phyloP scores from a whole-genome alignment of 1,139 yeast genomes.

The Geotrichum reessii region DNA sequence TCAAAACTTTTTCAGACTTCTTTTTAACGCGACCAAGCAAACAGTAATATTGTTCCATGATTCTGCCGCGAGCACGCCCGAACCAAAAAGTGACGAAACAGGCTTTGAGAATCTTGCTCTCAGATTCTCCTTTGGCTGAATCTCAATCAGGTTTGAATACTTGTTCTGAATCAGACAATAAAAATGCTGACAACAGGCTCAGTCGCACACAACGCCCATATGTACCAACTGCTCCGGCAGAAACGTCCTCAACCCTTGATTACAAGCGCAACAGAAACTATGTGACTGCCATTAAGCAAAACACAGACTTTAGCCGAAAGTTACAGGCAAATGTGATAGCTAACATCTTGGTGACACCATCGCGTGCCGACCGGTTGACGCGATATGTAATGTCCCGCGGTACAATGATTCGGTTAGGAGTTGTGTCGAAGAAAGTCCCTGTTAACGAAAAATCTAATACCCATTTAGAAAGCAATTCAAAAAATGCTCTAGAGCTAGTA shows the following conservation, averaged over 20 bases:
- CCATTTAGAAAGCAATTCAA: neutral
- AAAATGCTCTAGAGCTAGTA: neutral
- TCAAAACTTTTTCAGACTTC: neutral
- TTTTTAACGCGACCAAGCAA: neutral
- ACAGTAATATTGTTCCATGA: neutral
- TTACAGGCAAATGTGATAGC: conserved; percentile 29
- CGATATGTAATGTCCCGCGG: conserved; percentile 28
- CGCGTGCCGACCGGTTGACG: conserved; percentile 29
- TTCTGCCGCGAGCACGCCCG: neutral
- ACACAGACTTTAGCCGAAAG: conserved; percentile 3
- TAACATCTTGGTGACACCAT: conserved; percentile 29
- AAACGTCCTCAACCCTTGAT: neutral
- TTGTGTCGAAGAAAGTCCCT: conserved; percentile 11
- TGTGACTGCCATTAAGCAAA: neutral
- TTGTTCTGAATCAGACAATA: neutral
- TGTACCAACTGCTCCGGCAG: neutral
- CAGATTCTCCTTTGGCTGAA: neutral
- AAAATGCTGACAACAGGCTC: neutral
- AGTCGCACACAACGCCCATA: neutral
- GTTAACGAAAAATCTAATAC: neutral
- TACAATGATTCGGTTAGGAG: conserved; percentile 28
- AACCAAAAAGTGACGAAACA: neutral
- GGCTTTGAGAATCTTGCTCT: neutral
- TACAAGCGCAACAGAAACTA: neutral
- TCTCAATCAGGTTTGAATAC: neutral